These are phyloP conservation scores for Debaryomyces sp. DNA, from an alignment of 1,139 yeast genomes.

Conservation along the genomic window DNA sequence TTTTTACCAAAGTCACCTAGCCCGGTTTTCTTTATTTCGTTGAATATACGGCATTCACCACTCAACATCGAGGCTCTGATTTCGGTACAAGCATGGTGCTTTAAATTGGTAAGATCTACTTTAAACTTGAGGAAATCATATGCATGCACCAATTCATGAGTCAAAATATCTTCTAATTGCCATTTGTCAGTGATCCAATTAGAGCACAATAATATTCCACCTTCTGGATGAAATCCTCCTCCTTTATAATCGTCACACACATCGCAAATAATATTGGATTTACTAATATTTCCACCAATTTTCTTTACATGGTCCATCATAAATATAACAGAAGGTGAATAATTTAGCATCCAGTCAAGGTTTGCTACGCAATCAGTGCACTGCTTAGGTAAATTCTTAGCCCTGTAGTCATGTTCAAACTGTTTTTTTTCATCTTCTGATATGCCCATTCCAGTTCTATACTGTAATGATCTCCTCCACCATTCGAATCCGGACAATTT, in stretches of 20 bases:
- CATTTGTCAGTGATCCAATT: conserved; percentile 76
- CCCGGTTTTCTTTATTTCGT: conserved; percentile 74
- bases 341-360: conserved; percentile 76
- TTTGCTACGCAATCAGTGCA: conserved; percentile 73
- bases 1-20: conserved; percentile 70
- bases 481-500: conserved; percentile 62
- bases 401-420: conserved; percentile 59
- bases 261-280: conserved; percentile 70
- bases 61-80: conserved; percentile 90
- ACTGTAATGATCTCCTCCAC: conserved; percentile 78
- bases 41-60: conserved; percentile 93
- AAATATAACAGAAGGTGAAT: conserved; percentile 85
- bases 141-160: conserved; percentile 93
- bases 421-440: conserved; percentile 53
- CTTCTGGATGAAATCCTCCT: conserved; percentile 91
- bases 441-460: conserved; percentile 73
- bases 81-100: conserved; percentile 97
- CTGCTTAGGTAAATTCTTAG: conserved; percentile 48
- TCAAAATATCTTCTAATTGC: conserved; percentile 86
- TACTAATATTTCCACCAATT: conserved; percentile 55
- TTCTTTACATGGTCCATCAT: conserved; percentile 84
- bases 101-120: conserved; percentile 78
- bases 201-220: conserved; percentile 85
- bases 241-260: conserved; percentile 85
- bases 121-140: conserved; percentile 88